These are phyloP conservation scores for Solidago caesia DNA, from an alignment of 129 eudicot species.

Conservation along the genomic window DNA sequence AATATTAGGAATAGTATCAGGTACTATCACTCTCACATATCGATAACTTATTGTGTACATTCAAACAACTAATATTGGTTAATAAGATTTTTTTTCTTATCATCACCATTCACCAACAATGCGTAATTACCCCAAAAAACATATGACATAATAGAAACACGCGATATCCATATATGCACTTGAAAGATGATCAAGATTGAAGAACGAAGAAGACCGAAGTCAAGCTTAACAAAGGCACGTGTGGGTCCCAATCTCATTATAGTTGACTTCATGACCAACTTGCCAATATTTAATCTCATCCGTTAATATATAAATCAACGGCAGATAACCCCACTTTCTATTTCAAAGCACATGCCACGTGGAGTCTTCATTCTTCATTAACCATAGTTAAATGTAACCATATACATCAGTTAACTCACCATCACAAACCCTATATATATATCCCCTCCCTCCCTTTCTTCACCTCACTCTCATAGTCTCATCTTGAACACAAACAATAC, in stretches of 20 bases:
- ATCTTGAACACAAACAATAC: conserved; percentile 11
- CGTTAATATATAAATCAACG: conserved; percentile 26
- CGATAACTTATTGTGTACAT: too few relatives aligned
- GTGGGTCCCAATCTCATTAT: neutral
- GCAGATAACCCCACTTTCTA: conserved; percentile 5
- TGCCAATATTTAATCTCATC: conserved; percentile 13
- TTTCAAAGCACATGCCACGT: too few relatives aligned
- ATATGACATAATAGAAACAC: too few relatives aligned
- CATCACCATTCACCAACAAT: too few relatives aligned
- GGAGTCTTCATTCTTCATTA: neutral
- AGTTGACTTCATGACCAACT: conserved; percentile 2
- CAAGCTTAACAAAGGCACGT: neutral
- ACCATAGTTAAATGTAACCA: conserved; percentile 21
- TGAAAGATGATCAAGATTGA: neutral
- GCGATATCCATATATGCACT: too few relatives aligned
- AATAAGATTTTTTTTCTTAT: too few relatives aligned
- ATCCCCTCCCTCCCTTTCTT: neutral
- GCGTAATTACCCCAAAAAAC: too few relatives aligned
- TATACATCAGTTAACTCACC: conserved; percentile 23
- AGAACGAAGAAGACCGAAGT: neutral
- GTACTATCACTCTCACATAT: too few relatives aligned
- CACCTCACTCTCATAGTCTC: conserved; percentile 11
- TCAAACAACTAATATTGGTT: too few relatives aligned
- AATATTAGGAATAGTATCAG: too few relatives aligned
- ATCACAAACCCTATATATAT: conserved; percentile 29